Conservation (phyloP, 331 rosid species). For the Arachis monticola region DNA sequence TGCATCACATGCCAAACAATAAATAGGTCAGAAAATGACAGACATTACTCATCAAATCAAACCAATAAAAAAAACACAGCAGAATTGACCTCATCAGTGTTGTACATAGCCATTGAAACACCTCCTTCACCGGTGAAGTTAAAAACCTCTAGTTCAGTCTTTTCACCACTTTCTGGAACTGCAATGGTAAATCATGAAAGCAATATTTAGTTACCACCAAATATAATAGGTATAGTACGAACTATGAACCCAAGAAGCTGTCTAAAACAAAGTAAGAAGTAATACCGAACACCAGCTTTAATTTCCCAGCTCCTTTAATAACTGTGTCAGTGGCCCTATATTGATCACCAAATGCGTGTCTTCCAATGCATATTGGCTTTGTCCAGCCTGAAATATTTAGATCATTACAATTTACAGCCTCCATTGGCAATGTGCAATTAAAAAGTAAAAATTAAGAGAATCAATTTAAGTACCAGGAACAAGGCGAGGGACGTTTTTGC, state of each 20-base stretch:
- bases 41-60: constrained; percentile 27
- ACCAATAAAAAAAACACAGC: constrained; percentile 30
- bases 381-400: constrained; percentile 79
- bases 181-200: constrained; percentile 40
- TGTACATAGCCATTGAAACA: constrained; percentile 90
- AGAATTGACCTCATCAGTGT: constrained; percentile 88
- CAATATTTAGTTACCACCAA: constrained; percentile 16
- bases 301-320: constrained; percentile 85
- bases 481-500: constrained; percentile 95
- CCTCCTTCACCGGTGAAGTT: constrained; percentile 94
- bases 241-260: too few relatives aligned
- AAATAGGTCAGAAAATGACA: constrained; percentile 31
- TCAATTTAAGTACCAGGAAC: constrained; percentile 74
- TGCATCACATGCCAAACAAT: constrained; percentile 42
- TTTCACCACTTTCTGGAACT: constrained; percentile 86
- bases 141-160: constrained; percentile 80
- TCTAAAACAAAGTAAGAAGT: constrained; percentile 28
- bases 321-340: constrained; percentile 93
- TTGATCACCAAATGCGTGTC: constrained; percentile 99
- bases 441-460: not conserved
- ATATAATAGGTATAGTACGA: not conserved
- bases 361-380: constrained; percentile 92
- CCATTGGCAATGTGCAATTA: constrained; percentile 22
- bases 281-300: constrained; percentile 90
- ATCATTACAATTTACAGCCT: not conserved